Base-by-base conservation (phyloP, 345 rosid species). In the Gossypium thurberi region DNA sequence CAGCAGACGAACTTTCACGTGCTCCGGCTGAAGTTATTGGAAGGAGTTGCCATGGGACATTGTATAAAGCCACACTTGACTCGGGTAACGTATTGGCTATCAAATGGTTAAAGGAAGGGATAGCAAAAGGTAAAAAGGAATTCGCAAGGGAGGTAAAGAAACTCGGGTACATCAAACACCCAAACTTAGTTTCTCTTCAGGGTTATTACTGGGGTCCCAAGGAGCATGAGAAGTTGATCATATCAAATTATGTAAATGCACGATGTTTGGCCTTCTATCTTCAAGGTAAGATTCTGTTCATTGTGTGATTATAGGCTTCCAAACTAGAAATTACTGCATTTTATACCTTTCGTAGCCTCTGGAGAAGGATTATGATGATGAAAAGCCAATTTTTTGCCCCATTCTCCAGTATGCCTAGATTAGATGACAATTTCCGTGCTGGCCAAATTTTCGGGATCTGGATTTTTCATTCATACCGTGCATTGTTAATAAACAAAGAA, bases 11-110 rank as follows among this genome's bases (percentile, higher is more conserved):
- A 78, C 94, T 93, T 62, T 93, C 97, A 3, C 79, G 73, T 69
- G 98, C 98, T 74, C 98, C 92, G 8, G 97, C 97, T 50, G 97
- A 93, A 85, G 85, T 87, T 18, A 80, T 86, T 7, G 98, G 98
- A 75, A 89, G 86, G 77, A 93, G 98, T 65, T 93, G 97, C 75
- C 98, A 93, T 26, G 98, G 98, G 56, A 76, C 87, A 0, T 74
- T 88, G 63, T 93, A 87, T 79, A 87, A 83, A 79, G 98, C 95
- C 28, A 83, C 86, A 25, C 98, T 93, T 46, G 84, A 80, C 74
- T 86, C 90, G 12, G 94, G 88, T 73, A 58, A 28, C 52, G 72
- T 82, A 18, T 78, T 93, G 80, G 96, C 92, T 1, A 89, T 93
- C 62, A 93, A 88, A 81, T 87, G 98, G 95, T 81, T 93, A 62